Evolutionary conservation across 768 basidiomycete species (phyloP).

Genomic region (Pleurotus sapidus): DNA sequence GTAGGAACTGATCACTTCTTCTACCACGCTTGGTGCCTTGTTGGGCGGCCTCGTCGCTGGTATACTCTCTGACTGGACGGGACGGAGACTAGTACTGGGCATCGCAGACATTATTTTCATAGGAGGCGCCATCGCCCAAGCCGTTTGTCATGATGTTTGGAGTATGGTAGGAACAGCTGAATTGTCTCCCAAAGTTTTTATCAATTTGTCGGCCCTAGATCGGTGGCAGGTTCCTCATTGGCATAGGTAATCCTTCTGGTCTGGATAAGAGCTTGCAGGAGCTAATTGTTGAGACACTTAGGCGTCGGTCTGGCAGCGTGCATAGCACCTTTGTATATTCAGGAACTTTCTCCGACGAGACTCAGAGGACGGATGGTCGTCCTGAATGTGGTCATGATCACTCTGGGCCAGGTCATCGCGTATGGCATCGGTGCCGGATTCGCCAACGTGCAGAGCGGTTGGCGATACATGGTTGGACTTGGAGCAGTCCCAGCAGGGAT

Average conservation of each 20-base stretch:
- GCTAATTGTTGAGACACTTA: not conserved
- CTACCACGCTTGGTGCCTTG: slow-evolving; percentile 76
- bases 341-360: slow-evolving; percentile 75
- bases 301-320: slow-evolving; percentile 74
- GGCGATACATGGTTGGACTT: slow-evolving; percentile 85
- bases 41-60: slow-evolving; percentile 73
- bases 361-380: slow-evolving; percentile 78
- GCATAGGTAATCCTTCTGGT: slow-evolving; percentile 31
- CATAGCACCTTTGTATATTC: slow-evolving; percentile 80
- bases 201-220: slow-evolving; percentile 35
- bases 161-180: slow-evolving; percentile 49
- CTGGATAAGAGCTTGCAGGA: not conserved
- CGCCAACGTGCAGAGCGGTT: slow-evolving; percentile 55
- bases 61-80: slow-evolving; percentile 67
- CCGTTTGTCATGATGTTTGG: slow-evolving; percentile 66
- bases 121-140: slow-evolving; percentile 68
- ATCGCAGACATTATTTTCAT: slow-evolving; percentile 75
- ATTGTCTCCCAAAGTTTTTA: not conserved
- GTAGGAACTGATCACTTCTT: slow-evolving; percentile 78
- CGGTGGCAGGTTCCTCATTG: slow-evolving; percentile 72
- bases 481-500: slow-evolving; percentile 67
- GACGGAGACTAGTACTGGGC: slow-evolving; percentile 60
- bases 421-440: slow-evolving; percentile 74
- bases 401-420: slow-evolving; percentile 75
- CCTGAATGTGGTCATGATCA: slow-evolving; percentile 81